Evolutionary conservation across 257 asterid species (phyloP), one percentile per base, ranked within the genome.

Genomic region (Lycium ferocissimum): DNA sequence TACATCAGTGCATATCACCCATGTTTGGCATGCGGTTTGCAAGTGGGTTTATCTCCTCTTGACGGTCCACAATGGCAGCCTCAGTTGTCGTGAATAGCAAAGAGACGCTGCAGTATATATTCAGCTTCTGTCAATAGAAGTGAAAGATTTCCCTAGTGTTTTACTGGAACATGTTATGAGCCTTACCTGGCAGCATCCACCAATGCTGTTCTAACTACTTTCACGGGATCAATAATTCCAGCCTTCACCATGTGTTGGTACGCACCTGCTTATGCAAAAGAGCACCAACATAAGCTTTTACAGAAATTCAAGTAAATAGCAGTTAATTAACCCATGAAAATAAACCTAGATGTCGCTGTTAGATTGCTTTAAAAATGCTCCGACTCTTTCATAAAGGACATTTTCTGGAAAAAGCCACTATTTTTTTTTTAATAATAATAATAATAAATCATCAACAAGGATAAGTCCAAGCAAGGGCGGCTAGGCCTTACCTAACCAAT

Each of bases 181-280:
- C 73, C 89, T 90, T 80, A 93, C 97, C 98, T 93, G 61, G 95
- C 92, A 56, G 98, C 94, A 86, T 95, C 98, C 67, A 86, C 81
- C 80, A 93, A 90, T 70, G 98, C 98, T 82, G 98, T 93, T 90
- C 97, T 88, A 87, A 93, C 91, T 59, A 93, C 97, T 85, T 93
- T 95, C 70, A 93, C 83, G 15, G 98, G 97, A 86, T 95, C 98
- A 40, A 95, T 87, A 40, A 95, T 95, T 85, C 98, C 98, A 88
- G 94, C 91, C 85, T 90, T 89, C 87, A 93, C 95, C 98, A 95
- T 93, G 93, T 95, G 89, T 26, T 89, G 92, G 22, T 92, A 95
- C 59, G 88, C 85, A 86, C 93, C 98, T 94, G 94, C 81, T 86
- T 78, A 47, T 1, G 85, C 62, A 73, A 22, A 76, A 76, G 47